These are phyloP conservation scores for Incumbomyces lentus DNA, from an alignment of 2,329 filamentous ascomycete species.

Conservation along the genomic window DNA sequence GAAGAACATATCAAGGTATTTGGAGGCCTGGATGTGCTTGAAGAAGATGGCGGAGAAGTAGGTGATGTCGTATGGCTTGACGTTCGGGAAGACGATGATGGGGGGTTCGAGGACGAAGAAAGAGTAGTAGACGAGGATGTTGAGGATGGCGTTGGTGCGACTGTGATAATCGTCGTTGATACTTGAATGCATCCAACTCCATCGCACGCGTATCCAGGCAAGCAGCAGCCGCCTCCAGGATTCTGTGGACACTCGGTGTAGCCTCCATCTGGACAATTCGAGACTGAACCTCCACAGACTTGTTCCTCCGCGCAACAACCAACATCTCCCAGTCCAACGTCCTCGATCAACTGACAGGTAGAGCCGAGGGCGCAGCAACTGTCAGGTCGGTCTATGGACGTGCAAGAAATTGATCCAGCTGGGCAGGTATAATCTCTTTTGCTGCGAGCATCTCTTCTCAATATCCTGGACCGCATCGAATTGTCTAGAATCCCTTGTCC, in stretches of 20 bases:
- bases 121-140: constrained; percentile 14
- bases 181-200: constrained; percentile 42
- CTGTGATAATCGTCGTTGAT: constrained; percentile 19
- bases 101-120: constrained; percentile 17
- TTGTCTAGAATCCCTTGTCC: not conserved
- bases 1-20: constrained; percentile 30
- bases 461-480: constrained; percentile 1
- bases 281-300: constrained; percentile 42
- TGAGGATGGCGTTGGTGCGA: constrained; percentile 8
- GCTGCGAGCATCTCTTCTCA: constrained; percentile 2
- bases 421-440: constrained; percentile 48
- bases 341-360: constrained; percentile 43
- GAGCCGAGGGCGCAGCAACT: constrained; percentile 47
- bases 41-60: constrained; percentile 22
- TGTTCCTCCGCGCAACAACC: constrained; percentile 50
- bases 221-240: constrained; percentile 51
- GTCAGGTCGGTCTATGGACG: constrained; percentile 44
- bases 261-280: constrained; percentile 37
- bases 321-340: constrained; percentile 45
- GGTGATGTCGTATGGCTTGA: constrained; percentile 3
- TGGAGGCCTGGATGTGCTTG: constrained; percentile 26
- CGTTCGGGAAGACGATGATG: not conserved
- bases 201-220: constrained; percentile 49
- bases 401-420: constrained; percentile 42
- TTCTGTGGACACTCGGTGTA: constrained; percentile 46